Conservation (phyloP, 306 rosid species). For the Glycine tomentella region DNA sequence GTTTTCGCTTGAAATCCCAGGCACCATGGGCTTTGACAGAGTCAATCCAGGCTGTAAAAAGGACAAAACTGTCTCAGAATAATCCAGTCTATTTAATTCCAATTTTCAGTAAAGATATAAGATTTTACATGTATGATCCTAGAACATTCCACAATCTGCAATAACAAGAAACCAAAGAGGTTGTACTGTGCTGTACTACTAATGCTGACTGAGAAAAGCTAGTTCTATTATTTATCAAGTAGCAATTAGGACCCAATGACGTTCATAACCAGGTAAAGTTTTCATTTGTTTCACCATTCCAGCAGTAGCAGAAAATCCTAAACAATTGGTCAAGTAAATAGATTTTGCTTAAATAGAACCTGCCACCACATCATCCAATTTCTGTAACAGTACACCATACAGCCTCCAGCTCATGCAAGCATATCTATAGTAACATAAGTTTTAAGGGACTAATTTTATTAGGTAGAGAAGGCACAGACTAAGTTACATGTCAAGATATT, state of each 20-base stretch:
- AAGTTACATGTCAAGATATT: slow-evolving; percentile 16
- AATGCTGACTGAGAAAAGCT: slow-evolving; percentile 29
- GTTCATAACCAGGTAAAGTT: slow-evolving; percentile 26
- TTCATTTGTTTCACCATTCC: slow-evolving; percentile 36
- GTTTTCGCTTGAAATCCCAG: slow-evolving; percentile 63
- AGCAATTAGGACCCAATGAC: slow-evolving; percentile 7
- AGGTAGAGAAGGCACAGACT: slow-evolving; percentile 37
- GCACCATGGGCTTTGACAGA: slow-evolving; percentile 59
- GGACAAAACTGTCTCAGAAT: slow-evolving; percentile 39
- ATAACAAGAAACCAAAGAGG: slow-evolving; percentile 26
- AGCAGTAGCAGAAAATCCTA: slow-evolving; percentile 9
- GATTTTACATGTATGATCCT: background rate
- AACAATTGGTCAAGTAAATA: slow-evolving; percentile 26
- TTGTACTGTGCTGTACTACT: slow-evolving; percentile 27
- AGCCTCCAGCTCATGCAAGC: slow-evolving; percentile 30
- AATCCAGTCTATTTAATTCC: slow-evolving; percentile 28
- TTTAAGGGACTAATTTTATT: slow-evolving; percentile 15
- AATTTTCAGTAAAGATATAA: slow-evolving; percentile 29
- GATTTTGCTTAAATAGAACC: slow-evolving; percentile 27
- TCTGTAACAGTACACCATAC: slow-evolving; percentile 6
- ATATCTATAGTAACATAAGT: background rate
- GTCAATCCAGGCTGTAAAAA: slow-evolving; percentile 58
- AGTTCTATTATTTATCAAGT: slow-evolving; percentile 19
- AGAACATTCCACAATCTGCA: slow-evolving; percentile 13
- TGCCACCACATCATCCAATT: slow-evolving; percentile 24